Evolutionary conservation across 768 basidiomycete species (phyloP), one percentile per base, ranked within the genome.

Genomic region (Lactarius hengduanensis): DNA sequence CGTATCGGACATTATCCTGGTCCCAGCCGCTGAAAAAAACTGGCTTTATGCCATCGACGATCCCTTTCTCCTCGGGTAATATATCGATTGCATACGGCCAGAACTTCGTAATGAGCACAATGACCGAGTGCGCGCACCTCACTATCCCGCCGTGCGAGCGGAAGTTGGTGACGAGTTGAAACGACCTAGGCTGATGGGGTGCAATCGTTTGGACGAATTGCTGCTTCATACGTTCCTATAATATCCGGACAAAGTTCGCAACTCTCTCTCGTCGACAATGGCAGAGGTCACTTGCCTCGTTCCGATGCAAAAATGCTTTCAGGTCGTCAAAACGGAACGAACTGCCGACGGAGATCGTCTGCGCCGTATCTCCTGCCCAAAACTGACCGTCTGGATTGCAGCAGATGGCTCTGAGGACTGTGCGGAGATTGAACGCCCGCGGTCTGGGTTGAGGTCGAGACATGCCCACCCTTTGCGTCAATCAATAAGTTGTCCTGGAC

Each of bases 361-460:
- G 90, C 0, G 89, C 88, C 0, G 89, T 90, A 71, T 91, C 89
- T 0, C 90, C 89, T 2, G 89, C 89, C 88, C 88, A 91, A 71
- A 91, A 90, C n/a, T 89, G 74, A 0, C 89, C 89, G 57, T 88
- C 77, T 1, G 84, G 81, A 71, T 90, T 89, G 16, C 75, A 72
- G 68, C 87, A 89, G 28, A 91, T 73, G 2, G 78, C 76, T 45
- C 89, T 78, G 40, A 91, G 73, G 8, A 91, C 89, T 90, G 45
- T 1, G 59, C 20, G 41, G 28, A 38, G 3, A 5, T 50, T 47
- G 32, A 53, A 16, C 3, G 22, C n/a, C 1, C 28, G 22, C 9
- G 28, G 20, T 22, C n/a, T 22, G n/a, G 28, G 16, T n/a, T 16
- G 2, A 20, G 11, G 26, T 13, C 30, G n/a, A 59, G 5, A 47